These are phyloP conservation scores for Curvularia sp. DNA, from an alignment of 2,329 filamentous ascomycete genomes.

Conservation along the genomic window DNA sequence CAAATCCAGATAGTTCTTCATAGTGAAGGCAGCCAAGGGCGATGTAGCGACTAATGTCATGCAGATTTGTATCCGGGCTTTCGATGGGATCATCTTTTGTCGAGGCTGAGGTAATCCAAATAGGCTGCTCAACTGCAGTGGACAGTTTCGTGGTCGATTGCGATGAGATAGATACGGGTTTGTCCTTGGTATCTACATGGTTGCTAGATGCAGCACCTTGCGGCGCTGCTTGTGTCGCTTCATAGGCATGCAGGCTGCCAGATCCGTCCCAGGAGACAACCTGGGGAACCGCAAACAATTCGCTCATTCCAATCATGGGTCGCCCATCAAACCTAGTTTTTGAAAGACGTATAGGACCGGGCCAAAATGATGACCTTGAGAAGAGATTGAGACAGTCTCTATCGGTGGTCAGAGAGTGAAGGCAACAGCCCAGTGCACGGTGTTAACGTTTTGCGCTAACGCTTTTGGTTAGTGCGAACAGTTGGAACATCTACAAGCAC, in stretches of 20 bases:
- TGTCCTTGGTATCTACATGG: background rate
- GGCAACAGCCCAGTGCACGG: constrained; percentile 17
- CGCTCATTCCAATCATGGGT: constrained; percentile 3
- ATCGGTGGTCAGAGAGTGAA: background rate
- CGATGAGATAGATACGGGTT: background rate
- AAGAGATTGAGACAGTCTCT: background rate
- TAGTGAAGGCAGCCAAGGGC: constrained; percentile 47
- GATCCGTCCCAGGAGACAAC: constrained; percentile 3
- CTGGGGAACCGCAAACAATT: constrained; percentile 3
- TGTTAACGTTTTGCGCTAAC: constrained; percentile 13
- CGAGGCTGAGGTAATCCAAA: constrained; percentile 21
- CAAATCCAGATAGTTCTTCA: constrained; percentile 10
- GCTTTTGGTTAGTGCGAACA: background rate
- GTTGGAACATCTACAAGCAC: background rate
- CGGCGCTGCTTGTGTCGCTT: background rate
- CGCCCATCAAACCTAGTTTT: background rate
- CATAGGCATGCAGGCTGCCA: constrained; percentile 3
- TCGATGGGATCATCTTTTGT: constrained; percentile 1
- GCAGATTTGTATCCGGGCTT: constrained; percentile 10
- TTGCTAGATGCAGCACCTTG: background rate
- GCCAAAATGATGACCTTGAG: background rate
- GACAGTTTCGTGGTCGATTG: background rate
- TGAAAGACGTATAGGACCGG: background rate
- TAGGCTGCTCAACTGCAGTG: constrained; percentile 15
- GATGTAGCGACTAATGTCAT: constrained; percentile 42